phyloP scores from a whole-genome alignment of 2,329 filamentous ascomycete species.

The Blastomyces silverae region DNA sequence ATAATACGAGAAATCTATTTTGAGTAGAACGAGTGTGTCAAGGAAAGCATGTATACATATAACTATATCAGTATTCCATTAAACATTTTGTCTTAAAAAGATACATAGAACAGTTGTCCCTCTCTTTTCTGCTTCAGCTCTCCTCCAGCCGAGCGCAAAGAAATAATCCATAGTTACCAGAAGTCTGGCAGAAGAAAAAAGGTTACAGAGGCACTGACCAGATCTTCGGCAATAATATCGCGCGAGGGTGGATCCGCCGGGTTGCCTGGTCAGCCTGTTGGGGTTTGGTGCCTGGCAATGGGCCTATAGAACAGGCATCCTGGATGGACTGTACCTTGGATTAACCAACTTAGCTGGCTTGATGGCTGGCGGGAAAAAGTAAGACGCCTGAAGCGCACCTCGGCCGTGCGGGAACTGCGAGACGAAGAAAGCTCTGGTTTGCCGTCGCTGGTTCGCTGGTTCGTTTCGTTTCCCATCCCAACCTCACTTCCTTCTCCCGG shows the following conservation, averaged over 20 bases:
- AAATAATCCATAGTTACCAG: too few species aligned
- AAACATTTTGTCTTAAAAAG: background rate
- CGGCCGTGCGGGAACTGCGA: slow-evolving; percentile 9
- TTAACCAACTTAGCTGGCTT: background rate
- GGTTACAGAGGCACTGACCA: background rate
- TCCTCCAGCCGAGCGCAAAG: background rate
- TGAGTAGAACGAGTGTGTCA: too few species aligned
- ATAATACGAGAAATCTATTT: too few species aligned
- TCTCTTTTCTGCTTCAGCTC: background rate
- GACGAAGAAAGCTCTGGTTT: background rate
- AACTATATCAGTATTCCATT: too few species aligned
- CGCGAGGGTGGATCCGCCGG: background rate
- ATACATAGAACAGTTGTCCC: background rate
- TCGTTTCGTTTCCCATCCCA: background rate
- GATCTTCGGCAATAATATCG: slow-evolving; percentile 5
- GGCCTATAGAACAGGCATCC: background rate
- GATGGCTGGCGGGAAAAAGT: background rate
- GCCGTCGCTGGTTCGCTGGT: background rate
- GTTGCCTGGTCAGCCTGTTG: background rate
- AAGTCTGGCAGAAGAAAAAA: too few species aligned
- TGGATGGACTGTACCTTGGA: too few species aligned
- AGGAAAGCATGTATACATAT: too few species aligned
- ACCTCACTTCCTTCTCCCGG: background rate
- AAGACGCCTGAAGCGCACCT: background rate
- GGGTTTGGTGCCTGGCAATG: background rate